Evolutionary conservation across 345 rosid species (phyloP).

Genomic region (Eucalyptus polybractea): DNA sequence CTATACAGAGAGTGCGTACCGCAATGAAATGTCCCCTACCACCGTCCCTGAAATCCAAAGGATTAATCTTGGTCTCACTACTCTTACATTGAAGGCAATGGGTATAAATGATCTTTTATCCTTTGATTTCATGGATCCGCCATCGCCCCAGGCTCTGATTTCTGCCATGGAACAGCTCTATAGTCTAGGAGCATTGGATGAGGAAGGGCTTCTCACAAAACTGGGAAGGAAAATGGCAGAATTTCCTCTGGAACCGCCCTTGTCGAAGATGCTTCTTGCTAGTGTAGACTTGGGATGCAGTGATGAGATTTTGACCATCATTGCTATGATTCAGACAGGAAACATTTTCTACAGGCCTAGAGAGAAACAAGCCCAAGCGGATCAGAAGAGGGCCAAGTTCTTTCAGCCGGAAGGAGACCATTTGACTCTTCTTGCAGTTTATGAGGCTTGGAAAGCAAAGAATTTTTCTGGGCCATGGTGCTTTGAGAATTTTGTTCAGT

Average conservation of each 20-base stretch:
- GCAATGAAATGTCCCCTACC: slow-evolving; percentile 78
- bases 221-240: slow-evolving; percentile 95
- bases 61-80: slow-evolving; percentile 61
- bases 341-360: slow-evolving; percentile 87
- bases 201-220: slow-evolving; percentile 86
- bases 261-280: slow-evolving; percentile 87
- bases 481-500: slow-evolving; percentile 78
- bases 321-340: slow-evolving; percentile 87
- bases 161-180: slow-evolving; percentile 92
- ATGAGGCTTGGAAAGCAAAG: slow-evolving; percentile 90
- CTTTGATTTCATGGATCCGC: slow-evolving; percentile 73
- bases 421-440: slow-evolving; percentile 84
- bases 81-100: slow-evolving; percentile 83
- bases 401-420: slow-evolving; percentile 92
- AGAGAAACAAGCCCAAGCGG: slow-evolving; percentile 94
- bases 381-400: slow-evolving; percentile 86
- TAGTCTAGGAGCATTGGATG: slow-evolving; percentile 78
- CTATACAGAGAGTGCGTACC: slow-evolving; percentile 69
- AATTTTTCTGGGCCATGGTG: slow-evolving; percentile 92
- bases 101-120: slow-evolving; percentile 78
- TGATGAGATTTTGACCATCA: slow-evolving; percentile 83
- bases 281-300: slow-evolving; percentile 96
- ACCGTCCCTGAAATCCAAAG: slow-evolving; percentile 87
- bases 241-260: slow-evolving; percentile 87
- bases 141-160: slow-evolving; percentile 65